These are phyloP conservation scores for Corylus heterophylla DNA, from an alignment of 306 rosid genomes.

Conservation along the genomic window DNA sequence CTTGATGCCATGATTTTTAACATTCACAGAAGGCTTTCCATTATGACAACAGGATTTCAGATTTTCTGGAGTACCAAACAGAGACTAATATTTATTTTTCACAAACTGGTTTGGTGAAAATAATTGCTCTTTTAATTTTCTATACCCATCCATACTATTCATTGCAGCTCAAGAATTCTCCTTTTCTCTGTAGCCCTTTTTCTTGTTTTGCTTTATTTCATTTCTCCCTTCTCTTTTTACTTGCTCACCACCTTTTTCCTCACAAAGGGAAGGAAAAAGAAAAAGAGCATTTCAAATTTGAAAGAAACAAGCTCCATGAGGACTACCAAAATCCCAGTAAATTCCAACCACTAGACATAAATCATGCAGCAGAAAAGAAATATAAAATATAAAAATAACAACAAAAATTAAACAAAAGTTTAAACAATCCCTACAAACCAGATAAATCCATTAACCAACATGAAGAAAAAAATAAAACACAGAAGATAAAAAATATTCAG, in stretches of 20 bases:
- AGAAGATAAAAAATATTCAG: neutral
- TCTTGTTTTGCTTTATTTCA: neutral
- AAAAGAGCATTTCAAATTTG: slow-evolving; percentile 7
- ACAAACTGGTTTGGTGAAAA: no score
- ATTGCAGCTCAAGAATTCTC: no score
- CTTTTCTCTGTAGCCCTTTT: neutral
- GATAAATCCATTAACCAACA: neutral
- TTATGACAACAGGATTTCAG: no score
- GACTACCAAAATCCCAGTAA: neutral
- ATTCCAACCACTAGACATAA: slow-evolving; percentile 8
- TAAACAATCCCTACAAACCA: neutral
- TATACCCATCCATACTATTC: no score
- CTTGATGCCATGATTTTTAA: no score
- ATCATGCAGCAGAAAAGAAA: slow-evolving; percentile 10
- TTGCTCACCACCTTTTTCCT: neutral
- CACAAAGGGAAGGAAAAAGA: slow-evolving; percentile 1
- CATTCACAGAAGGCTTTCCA: no score
- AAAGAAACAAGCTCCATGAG: neutral
- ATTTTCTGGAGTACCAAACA: no score
- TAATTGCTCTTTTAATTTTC: no score
- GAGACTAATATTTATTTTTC: no score
- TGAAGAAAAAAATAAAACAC: neutral
- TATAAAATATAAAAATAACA: neutral
- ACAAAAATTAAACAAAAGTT: neutral
- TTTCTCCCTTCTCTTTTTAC: neutral